Percentiles rank a stretch among this genome's conserved stretches.
Conservation (phyloP, 208 protist genomes). For the Acanthamoeba lenticulata region DNA sequence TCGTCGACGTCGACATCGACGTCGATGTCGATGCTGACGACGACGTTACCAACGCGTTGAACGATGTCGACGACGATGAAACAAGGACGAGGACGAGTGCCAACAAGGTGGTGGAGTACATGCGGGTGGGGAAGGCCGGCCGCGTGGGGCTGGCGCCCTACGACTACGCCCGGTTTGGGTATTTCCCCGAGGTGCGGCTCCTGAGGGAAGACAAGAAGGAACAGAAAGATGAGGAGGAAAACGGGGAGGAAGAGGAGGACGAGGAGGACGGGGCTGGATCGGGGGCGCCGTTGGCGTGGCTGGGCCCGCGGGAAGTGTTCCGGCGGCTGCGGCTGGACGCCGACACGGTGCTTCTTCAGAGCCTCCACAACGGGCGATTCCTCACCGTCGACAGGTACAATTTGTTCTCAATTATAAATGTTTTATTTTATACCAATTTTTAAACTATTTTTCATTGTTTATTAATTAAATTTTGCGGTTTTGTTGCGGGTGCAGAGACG, state of each 20-base stretch:
- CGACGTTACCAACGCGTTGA: no score
- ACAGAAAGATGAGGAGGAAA: not conserved
- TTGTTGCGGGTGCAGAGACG: not conserved
- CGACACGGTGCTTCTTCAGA: not conserved
- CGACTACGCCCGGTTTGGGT: not conserved
- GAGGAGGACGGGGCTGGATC: not conserved
- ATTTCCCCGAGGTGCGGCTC: not conserved
- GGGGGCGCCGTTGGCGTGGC: not conserved
- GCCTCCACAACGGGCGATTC: not conserved
- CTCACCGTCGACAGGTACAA: not conserved
- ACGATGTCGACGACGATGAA: no score
- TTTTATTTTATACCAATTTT: no score
- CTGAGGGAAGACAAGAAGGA: not conserved
- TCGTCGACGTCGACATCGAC: not conserved
- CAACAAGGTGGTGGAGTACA: not conserved
- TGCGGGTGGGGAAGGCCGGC: not conserved
- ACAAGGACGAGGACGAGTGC: not conserved
- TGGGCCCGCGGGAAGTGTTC: not conserved
- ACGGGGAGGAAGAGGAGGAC: not conserved
- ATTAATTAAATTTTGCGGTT: not conserved
- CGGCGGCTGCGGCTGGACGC: not conserved
- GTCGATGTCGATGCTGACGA: no score
- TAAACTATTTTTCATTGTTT: no score
- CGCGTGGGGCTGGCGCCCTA: not conserved
- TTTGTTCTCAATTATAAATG: no score